Evolutionary conservation across 495 filamentous ascomycete genomes (phyloP).

Genomic region (Achaetomiella virescens): DNA sequence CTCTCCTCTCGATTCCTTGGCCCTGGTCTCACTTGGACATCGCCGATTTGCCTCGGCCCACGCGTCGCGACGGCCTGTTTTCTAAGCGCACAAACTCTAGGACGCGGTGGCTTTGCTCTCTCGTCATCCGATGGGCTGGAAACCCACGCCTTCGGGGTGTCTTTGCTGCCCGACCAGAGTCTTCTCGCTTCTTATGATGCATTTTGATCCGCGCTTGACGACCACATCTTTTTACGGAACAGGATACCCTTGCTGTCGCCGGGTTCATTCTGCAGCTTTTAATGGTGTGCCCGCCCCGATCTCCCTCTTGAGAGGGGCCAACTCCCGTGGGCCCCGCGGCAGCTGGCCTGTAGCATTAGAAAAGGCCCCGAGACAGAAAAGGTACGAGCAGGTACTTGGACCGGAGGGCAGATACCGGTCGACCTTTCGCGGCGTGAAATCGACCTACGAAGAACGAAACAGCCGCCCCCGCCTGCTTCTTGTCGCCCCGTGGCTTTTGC

Average conservation of each 20-base stretch:
- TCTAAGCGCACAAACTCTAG: conserved; percentile 1
- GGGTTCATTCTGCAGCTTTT: conserved; percentile 10
- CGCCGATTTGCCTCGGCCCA: conserved; percentile 1
- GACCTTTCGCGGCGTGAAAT: conserved; percentile 1
- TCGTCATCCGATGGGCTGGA: conserved; percentile 11
- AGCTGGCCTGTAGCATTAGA: neutral
- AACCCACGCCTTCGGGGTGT: conserved; percentile 5
- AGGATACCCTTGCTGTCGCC: conserved; percentile 14
- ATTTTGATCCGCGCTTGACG: conserved; percentile 14
- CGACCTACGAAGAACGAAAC: neutral
- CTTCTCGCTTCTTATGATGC: neutral
- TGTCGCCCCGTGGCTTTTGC: neutral
- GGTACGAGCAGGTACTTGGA: conserved; percentile 24
- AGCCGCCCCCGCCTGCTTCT: neutral
- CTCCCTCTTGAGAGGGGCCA: conserved; percentile 11
- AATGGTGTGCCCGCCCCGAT: conserved; percentile 13
- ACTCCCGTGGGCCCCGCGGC: neutral
- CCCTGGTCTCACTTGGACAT: neutral
- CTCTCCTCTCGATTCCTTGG: neutral
- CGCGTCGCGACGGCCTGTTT: conserved; percentile 1
- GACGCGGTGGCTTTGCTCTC: conserved; percentile 1
- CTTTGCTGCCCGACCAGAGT: conserved; percentile 21
- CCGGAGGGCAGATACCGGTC: conserved; percentile 15
- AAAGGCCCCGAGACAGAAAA: conserved; percentile 9
- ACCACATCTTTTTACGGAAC: neutral